A percentile compares a stretch with the other conserved stretches of the same genome.
Conservation (phyloP, 2,329 filamentous ascomycete genomes). For the Thelonectria discophora region DNA sequence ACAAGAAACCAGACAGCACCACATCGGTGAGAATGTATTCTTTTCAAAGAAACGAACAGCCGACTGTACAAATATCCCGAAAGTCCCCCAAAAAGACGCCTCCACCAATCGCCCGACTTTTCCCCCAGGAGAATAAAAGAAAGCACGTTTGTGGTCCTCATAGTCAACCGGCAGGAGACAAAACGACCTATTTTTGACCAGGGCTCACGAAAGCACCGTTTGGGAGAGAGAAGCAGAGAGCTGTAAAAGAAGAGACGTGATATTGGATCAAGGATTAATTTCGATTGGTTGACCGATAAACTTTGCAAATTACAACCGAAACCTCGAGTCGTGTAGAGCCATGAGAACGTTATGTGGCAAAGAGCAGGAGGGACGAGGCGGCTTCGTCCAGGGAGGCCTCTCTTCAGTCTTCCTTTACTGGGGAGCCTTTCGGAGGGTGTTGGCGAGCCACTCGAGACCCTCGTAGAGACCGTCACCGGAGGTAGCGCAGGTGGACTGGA, state of each 20-base stretch:
- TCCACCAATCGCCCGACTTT: slow-evolving; percentile 44
- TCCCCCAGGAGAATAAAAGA: slow-evolving; percentile 42
- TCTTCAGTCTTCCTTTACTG: slow-evolving; percentile 63
- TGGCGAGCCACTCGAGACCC: slow-evolving; percentile 93
- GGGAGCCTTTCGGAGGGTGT: slow-evolving; percentile 80
- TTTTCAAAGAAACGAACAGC: slow-evolving; percentile 43
- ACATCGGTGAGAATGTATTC: slow-evolving; percentile 41
- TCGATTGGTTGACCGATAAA: slow-evolving; percentile 65
- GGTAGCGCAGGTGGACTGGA: slow-evolving; percentile 99
- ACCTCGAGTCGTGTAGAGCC: slow-evolving; percentile 56
- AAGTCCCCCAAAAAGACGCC: slow-evolving; percentile 44
- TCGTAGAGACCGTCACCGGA: slow-evolving; percentile 99
- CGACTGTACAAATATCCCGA: slow-evolving; percentile 44
- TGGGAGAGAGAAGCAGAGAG: slow-evolving; percentile 37
- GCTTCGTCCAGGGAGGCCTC: slow-evolving; percentile 46
- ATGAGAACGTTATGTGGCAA: slow-evolving; percentile 53
- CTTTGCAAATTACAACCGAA: slow-evolving; percentile 68
- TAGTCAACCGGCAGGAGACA: slow-evolving; percentile 36
- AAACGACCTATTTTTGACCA: slow-evolving; percentile 35
- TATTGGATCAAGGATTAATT: slow-evolving; percentile 56
- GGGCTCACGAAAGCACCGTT: slow-evolving; percentile 46
- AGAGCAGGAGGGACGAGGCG: slow-evolving; percentile 49
- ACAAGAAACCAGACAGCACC: slow-evolving; percentile 22
- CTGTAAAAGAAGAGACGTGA: slow-evolving; percentile 44
- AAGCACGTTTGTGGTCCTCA: slow-evolving; percentile 41